phyloP scores from a whole-genome alignment of 805 yeast species.

The Cyberlindnera misumaiensis region DNA sequence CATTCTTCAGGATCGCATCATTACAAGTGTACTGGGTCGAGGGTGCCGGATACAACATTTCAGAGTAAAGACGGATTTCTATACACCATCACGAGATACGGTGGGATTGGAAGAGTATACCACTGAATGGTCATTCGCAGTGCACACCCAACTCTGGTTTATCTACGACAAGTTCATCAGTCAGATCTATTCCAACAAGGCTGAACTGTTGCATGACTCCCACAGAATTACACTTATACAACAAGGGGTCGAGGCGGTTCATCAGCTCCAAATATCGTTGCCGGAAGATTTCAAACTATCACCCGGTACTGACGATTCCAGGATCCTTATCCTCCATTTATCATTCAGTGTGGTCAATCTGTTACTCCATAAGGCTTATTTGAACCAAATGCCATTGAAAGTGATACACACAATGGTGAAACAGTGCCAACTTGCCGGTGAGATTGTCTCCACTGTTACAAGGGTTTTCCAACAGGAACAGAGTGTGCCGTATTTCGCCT shows the following conservation, averaged over 20 bases:
- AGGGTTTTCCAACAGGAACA: conserved; percentile 2
- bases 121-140: conserved; percentile 10
- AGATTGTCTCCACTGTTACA: conserved; percentile 12
- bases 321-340: conserved; percentile 24
- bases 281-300: background rate
- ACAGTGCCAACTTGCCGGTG: conserved; percentile 22
- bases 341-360: conserved; percentile 24
- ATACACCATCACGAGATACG: conserved; percentile 11
- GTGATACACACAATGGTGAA: conserved; percentile 21
- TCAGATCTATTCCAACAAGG: conserved; percentile 29
- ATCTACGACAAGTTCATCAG: conserved; percentile 26
- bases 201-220: conserved; percentile 27
- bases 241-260: conserved; percentile 24
- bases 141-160: conserved; percentile 28
- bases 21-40: conserved; percentile 28
- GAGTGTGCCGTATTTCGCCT: conserved; percentile 26
- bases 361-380: conserved; percentile 26
- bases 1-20: conserved; percentile 26
- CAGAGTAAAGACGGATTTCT: conserved; percentile 19
- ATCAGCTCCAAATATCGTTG: conserved; percentile 9
- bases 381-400: conserved; percentile 24
- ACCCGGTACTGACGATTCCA: conserved; percentile 18
- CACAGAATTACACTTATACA: conserved; percentile 25
- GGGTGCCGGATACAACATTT: conserved; percentile 29
- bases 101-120: background rate